A percentile compares a stretch with the other conserved stretches of the same genome.
phyloP scores from a whole-genome alignment of 352 stramenopile species.

The Phytophthora pistaciae region DNA sequence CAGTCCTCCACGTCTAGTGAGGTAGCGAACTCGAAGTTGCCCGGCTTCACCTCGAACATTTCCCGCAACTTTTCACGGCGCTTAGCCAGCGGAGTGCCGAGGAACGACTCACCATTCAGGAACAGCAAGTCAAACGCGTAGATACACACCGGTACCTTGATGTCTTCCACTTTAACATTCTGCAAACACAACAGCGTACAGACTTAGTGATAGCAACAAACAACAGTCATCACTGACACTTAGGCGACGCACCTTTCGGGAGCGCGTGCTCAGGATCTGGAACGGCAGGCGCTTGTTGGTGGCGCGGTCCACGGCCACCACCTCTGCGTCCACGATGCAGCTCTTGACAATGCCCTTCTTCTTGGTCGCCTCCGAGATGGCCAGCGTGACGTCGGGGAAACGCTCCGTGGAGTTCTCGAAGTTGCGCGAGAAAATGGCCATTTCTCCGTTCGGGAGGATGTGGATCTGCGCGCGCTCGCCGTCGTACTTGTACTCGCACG shows the following conservation, averaged over 20 bases:
- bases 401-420: constrained; percentile 98
- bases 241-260: constrained; percentile 82
- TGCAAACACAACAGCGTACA: constrained; percentile 9
- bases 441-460: constrained; percentile 87
- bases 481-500: constrained; percentile 99
- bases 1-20: constrained; percentile 90
- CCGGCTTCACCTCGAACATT: constrained; percentile 93
- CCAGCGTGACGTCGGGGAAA: constrained; percentile 94
- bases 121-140: constrained; percentile 99
- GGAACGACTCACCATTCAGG: constrained; percentile 96
- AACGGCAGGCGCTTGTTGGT: constrained; percentile 98
- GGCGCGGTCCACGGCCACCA: constrained; percentile 98
- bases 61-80: constrained; percentile 92
- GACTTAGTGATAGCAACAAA: constrained; percentile 2
- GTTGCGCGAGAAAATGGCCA: constrained; percentile 99
- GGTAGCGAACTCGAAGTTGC: constrained; percentile 96
- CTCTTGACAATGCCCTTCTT: constrained; percentile 63
- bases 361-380: constrained; percentile 72
- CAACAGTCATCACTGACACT: background rate
- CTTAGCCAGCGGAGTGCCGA: constrained; percentile 91
- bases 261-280: constrained; percentile 98
- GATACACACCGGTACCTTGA: constrained; percentile 93
- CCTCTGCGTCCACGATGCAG: constrained; percentile 98
- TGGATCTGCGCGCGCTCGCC: constrained; percentile 98
- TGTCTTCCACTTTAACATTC: constrained; percentile 90